Base-by-base conservation (phyloP, 164 flowering plant species). In the Sedum album region DNA sequence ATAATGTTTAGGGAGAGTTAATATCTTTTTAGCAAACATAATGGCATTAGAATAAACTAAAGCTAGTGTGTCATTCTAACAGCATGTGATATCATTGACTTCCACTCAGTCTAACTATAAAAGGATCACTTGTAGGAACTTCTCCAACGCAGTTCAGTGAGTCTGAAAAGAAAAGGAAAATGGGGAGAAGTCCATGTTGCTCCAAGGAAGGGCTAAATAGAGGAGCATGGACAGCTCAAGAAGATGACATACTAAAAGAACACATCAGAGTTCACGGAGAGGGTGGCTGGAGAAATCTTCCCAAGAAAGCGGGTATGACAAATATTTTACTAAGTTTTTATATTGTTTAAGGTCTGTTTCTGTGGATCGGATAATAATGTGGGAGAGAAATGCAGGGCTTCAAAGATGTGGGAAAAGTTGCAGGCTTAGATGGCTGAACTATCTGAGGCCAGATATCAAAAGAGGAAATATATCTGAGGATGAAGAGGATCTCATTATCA, bases 171-270 rank as follows among this genome's bases (percentile, higher is more conserved):
- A 15, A 66, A 31, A 28, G 25, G 26, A 11, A 36, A 20, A 68
- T 68, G 70, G 70, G 70, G 42, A 68, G 70, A 36, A 68, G 62
- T 33, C 70, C 70, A 31, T 68, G 61, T 9, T 68, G 70, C 55
- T 39, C 53, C 30, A 69, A 69, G 65, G 70, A 35, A 49, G 70
- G 70, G 21, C 70, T 68, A 31, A 68, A 68, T 26, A 68, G 36
- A 57, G 70, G 70, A 33, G 62, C 70, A 68, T 68, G 70, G 70
- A 49, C 70, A 31, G 44, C 70, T 15, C 57, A 48, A 7, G 70
- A 68, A 53, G 70, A 68, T 68, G 57, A 68, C 25, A 49, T 49
- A 20, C 70, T 68, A 17, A 49, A 26, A 30, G 42, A 33, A 33
- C 36, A 68, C 42, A 68, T 68, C 62, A 21, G 55, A 51, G 42